phyloP scores from a whole-genome alignment of 2,329 filamentous ascomycete species.

The Pseudogymnoascus sp. region DNA sequence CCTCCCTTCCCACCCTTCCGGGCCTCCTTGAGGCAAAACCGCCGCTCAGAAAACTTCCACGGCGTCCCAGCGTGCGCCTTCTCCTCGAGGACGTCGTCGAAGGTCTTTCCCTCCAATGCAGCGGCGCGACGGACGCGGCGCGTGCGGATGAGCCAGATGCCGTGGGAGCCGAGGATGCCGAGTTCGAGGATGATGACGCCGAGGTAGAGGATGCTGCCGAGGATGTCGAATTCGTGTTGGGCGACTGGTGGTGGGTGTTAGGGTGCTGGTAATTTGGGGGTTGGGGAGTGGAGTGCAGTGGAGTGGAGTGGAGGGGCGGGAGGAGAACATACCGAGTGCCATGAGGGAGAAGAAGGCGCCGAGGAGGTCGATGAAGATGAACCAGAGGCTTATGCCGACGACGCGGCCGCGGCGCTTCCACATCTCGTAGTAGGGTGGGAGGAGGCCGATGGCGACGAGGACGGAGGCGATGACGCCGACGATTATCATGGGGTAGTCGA shows the following conservation, averaged over 20 bases:
- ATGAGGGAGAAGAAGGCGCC: conserved; percentile 60
- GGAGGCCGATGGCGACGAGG: conserved; percentile 48
- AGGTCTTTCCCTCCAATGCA: conserved; percentile 43
- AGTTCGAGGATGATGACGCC: conserved; percentile 49
- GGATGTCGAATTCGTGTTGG: conserved; percentile 54
- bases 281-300: neutral
- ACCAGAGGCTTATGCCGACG: conserved; percentile 53
- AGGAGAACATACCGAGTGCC: conserved; percentile 43
- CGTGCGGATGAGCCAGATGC: conserved; percentile 52
- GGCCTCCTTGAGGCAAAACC: conserved; percentile 12
- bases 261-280: neutral
- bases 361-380: conserved; percentile 52
- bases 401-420: conserved; percentile 56
- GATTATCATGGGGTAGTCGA: conserved; percentile 46
- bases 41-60: conserved; percentile 34
- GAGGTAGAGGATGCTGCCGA: conserved; percentile 55
- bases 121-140: conserved; percentile 46
- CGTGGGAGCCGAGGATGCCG: conserved; percentile 54
- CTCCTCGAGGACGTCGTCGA: conserved; percentile 45
- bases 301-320: neutral
- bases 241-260: conserved; percentile 40
- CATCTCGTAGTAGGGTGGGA: conserved; percentile 56
- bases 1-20: neutral
- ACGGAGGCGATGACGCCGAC: conserved; percentile 53
- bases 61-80: conserved; percentile 27